Evolutionary conservation across 495 filamentous ascomycete genomes (phyloP), one percentile per base, ranked within the genome.

Genomic region (Aspergillus panamensis): DNA sequence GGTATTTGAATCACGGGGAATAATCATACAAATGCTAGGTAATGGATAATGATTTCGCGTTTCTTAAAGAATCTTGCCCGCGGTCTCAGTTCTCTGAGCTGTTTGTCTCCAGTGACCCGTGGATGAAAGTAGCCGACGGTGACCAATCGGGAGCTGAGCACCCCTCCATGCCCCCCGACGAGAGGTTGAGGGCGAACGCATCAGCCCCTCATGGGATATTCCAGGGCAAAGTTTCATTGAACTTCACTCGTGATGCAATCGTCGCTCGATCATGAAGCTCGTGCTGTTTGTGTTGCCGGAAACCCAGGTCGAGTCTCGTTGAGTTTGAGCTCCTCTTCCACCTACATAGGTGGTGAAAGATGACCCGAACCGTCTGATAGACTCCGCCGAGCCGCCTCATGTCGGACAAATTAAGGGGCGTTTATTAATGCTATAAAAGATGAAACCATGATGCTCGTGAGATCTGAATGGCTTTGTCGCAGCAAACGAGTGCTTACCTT

Each of bases 121-220:
- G 58, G 62, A 58, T 58, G 52, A 29, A 17, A 58, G 32, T 19
- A 14, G 19, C 43, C 43, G 44, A 44, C 48, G 29, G 40, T 45
- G 54, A 43, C 74, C 74, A 78, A 78, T 78, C 63, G 66, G 56
- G 56, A 39, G 19, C 19, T 42, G 53, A 58, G 59, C 58, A 65
- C 74, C 72, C 75, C 73, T 77, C 73, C 74, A 76, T 74, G 73
- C 63, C 51, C 68, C 64, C 66, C 35, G 63, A 69, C 49, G 66
- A 73, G 65, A 73, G 69, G 69, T 52, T 25, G 33, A 52, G 56
- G 40, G n/a, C 43, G 16, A 21, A 20, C 30, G 55, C 47, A 30
- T 14, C 47, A 31, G 20, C 55, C 55, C 55, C 55, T 57, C 55
- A 49, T 43, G 31, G 35, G 50, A 10, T 20, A 32, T 58, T 25